phyloP scores from a whole-genome alignment of 129 eudicot species.

The Solidago caesia region DNA sequence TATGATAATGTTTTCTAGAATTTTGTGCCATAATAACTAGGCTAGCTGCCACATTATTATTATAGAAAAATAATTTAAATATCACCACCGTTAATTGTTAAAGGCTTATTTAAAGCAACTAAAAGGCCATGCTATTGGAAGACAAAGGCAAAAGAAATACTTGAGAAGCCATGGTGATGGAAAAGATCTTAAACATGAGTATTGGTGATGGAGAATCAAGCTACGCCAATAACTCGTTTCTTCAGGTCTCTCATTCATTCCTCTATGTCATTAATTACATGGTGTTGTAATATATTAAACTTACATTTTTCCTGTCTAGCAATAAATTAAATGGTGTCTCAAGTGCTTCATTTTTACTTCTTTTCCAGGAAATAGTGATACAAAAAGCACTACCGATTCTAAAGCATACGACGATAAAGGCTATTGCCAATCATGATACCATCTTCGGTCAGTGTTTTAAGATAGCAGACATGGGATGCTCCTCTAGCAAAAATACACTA shows the following conservation, averaged over 20 bases:
- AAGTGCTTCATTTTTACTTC: not conserved
- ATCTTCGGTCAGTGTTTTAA: conserved; percentile 8
- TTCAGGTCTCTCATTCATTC: conserved; percentile 20
- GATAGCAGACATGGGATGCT: conserved; percentile 71
- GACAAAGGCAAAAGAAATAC: not conserved
- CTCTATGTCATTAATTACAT: not conserved
- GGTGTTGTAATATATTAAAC: not conserved
- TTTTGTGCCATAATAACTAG: no score
- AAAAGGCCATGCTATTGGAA: not conserved
- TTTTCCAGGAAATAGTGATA: conserved; percentile 32
- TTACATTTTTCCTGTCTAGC: no score
- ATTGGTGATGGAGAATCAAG: conserved; percentile 26
- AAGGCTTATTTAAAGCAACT: not conserved
- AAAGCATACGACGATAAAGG: conserved; percentile 23
- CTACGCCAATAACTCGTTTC: conserved; percentile 19
- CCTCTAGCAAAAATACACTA: conserved; percentile 57
- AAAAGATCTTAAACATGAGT: conserved; percentile 21
- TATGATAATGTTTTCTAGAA: no score
- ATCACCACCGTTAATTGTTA: not conserved
- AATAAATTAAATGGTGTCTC: not conserved
- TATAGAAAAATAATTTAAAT: not conserved
- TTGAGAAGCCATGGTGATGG: conserved; percentile 3
- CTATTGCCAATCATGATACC: not conserved
- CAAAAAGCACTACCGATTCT: conserved; percentile 10
- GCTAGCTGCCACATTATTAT: not conserved